A percentile compares a stretch with the other conserved stretches of the same genome.
Conservation (phyloP, 148 eudicot species). For the Chenopodium album region DNA sequence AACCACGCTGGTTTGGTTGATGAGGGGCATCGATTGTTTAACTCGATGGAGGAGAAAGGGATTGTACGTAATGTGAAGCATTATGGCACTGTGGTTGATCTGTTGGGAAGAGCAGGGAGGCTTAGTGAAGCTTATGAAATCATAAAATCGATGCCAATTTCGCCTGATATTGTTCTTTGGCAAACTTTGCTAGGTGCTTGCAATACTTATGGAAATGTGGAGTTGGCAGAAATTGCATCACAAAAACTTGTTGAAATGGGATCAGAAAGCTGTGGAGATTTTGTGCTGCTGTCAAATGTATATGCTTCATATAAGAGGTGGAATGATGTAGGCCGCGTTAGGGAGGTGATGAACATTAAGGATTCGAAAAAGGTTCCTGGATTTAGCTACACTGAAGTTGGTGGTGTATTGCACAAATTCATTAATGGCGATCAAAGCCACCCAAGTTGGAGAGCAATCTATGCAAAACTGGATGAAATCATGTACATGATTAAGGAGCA, state of each 20-base stretch:
- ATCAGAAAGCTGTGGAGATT: slow-evolving; percentile 68
- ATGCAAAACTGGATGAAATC: slow-evolving; percentile 65
- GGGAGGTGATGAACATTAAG: slow-evolving; percentile 60
- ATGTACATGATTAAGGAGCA: slow-evolving; percentile 52
- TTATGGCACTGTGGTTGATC: slow-evolving; percentile 79
- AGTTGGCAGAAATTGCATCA: slow-evolving; percentile 74
- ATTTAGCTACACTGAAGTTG: slow-evolving; percentile 74
- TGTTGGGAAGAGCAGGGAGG: slow-evolving; percentile 81
- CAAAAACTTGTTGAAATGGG: slow-evolving; percentile 79
- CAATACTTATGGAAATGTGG: slow-evolving; percentile 62
- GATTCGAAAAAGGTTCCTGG: slow-evolving; percentile 81
- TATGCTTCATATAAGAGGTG: slow-evolving; percentile 72
- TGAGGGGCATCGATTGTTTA: slow-evolving; percentile 60
- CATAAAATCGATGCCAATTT: slow-evolving; percentile 59
- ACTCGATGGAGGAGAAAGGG: slow-evolving; percentile 45
- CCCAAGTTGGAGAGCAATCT: slow-evolving; percentile 52
- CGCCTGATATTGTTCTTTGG: slow-evolving; percentile 74
- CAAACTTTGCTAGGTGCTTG: slow-evolving; percentile 83
- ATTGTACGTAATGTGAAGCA: slow-evolving; percentile 64
- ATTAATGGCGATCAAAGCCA: slow-evolving; percentile 68
- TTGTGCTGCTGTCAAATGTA: slow-evolving; percentile 64
- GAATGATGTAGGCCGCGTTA: slow-evolving; percentile 74
- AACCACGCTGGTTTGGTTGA: slow-evolving; percentile 83
- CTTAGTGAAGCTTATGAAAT: slow-evolving; percentile 60
- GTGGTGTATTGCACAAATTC: slow-evolving; percentile 56